Percentiles rank a stretch among this genome's conserved stretches.
Evolutionary conservation across 371 early-diverging fungal genomes (phyloP).

Genomic region (Coemansia sp.): DNA sequence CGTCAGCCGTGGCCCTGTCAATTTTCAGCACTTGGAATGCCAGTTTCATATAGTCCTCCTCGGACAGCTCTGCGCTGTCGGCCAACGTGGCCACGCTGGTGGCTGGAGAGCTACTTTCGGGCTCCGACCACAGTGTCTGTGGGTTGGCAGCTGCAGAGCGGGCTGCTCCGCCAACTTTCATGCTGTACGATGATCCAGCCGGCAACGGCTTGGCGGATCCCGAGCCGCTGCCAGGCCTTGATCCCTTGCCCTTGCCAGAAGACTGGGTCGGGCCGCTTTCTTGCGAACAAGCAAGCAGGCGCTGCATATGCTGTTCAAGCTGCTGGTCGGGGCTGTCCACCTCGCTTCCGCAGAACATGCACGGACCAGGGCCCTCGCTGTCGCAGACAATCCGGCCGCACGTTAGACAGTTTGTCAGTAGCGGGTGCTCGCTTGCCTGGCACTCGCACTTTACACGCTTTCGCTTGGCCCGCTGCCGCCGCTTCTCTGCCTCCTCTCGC

Average conservation of each 20-base stretch:
- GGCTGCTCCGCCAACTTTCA: slow-evolving; percentile 47
- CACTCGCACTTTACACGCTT: slow-evolving; percentile 39
- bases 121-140: slow-evolving; percentile 25
- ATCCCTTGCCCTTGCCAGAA: too few species aligned
- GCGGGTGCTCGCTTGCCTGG: slow-evolving; percentile 73
- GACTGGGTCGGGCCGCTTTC: slow-evolving; percentile 1
- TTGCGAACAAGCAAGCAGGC: slow-evolving; percentile 55
- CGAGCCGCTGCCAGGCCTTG: too few species aligned
- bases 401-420: slow-evolving; percentile 81
- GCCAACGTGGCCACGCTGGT: not conserved
- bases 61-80: slow-evolving; percentile 7
- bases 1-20: slow-evolving; percentile 11
- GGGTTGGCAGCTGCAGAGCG: slow-evolving; percentile 21
- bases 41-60: slow-evolving; percentile 41
- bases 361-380: slow-evolving; percentile 81
- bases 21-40: slow-evolving; percentile 38
- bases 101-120: not conserved
- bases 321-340: slow-evolving; percentile 74
- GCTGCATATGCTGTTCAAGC: slow-evolving; percentile 50
- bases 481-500: slow-evolving; percentile 17
- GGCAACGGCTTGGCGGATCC: slow-evolving; percentile 11
- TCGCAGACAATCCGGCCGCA: slow-evolving; percentile 90
- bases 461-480: slow-evolving; percentile 21
- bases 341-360: slow-evolving; percentile 73
- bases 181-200: slow-evolving; percentile 48